Evolutionary conservation across 805 yeast genomes (phyloP), one percentile per base, ranked within the genome.

Genomic region (Yamadazyma endophytica): DNA sequence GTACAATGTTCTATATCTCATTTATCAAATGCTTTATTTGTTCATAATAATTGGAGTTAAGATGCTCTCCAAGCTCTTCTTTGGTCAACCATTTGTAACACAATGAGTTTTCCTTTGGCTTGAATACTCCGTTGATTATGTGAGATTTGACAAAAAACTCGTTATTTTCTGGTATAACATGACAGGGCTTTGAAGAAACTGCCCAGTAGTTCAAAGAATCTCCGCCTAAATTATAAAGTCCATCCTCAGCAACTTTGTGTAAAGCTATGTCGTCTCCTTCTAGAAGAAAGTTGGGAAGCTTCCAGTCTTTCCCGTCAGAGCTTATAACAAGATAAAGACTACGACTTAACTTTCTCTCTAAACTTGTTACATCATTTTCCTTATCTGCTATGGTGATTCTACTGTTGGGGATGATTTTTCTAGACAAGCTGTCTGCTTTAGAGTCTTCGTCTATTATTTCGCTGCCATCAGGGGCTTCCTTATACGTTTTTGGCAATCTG

Each of bases 111-210:
- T 57, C 47, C 24, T 56, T 52, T 8, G 68, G 62, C 31, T 61
- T 59, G 56, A 89, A 89, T 39, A 66, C 64, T 27, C 97, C 98
- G 9, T 95, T 83, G 46, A 90, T 62, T 36, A 90, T 86, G 54
- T 87, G 96, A 20, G 94, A 82, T 59, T 86, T 87, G 47, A 92
- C 75, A 47, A 84, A 65, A 52, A 79, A 92, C 47, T 84, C 90
- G 46, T 57, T 52, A 19, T 49, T 49, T 39, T 64, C 70, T 43
- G 75, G 67, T 40, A 81, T 50, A 1, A 82, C 77, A 26, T 80
- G 88, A 24, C 89, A 81, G 24, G 98, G 97, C 4, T 82, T 82
- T 35, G 75, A 77, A 15, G 97, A 87, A n/a, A 92, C 95, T 13
- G 83, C 76, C 85, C 94, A 90, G 26, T 87, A 82, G 59, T 87